Evolutionary conservation across 129 eudicot genomes (phyloP), one percentile per base, ranked within the genome.

Genomic region (Rutidosis leptorrhynchoides): DNA sequence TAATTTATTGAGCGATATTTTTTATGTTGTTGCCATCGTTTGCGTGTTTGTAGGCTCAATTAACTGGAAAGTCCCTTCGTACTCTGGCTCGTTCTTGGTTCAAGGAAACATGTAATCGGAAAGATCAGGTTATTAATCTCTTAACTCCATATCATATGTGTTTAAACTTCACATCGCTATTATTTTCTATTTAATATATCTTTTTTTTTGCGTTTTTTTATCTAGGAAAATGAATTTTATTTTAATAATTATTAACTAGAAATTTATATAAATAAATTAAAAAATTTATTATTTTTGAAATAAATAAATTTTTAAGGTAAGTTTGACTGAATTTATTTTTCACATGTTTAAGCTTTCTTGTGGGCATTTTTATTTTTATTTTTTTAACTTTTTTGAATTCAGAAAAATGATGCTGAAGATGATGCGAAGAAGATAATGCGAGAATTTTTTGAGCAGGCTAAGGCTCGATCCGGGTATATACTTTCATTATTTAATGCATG

Each of bases 71-170:
- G 29, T 62, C 40, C 7, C 28, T 21, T 15, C 29, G 24, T 32
- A 52, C 62, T 32, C 40, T 72, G 40, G 76, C 35, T 3, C 76
- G 76, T 33, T 62, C 69, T 3, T 72, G 62, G 76, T 72, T 72
- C 24, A 72, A 62, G 69, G 42, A 62, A 49, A 64, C 11, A 24
- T 2, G 37, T 63, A 35, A 43, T 21, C 4, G 19, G 55, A 53
- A 62, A 49, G 27, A 72, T 25, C 22, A 53, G 77, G 69, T 72
- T 62, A 14, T 30, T 71, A 35, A 27, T 43, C 53, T 46, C 21
- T 3, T 15, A 7, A 46, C 28, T 48, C 40, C 53, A 5, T 33
- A 72, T 28, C 42, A 45, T 49, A n/a, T n/a, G n/a, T n/a, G n/a
- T n/a, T n/a, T n/a, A n/a, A n/a, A n/a, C n/a, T n/a, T n/a, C n/a